These are phyloP conservation scores for Aspergillus baeticus DNA, from an alignment of 495 filamentous ascomycete genomes.

Conservation along the genomic window DNA sequence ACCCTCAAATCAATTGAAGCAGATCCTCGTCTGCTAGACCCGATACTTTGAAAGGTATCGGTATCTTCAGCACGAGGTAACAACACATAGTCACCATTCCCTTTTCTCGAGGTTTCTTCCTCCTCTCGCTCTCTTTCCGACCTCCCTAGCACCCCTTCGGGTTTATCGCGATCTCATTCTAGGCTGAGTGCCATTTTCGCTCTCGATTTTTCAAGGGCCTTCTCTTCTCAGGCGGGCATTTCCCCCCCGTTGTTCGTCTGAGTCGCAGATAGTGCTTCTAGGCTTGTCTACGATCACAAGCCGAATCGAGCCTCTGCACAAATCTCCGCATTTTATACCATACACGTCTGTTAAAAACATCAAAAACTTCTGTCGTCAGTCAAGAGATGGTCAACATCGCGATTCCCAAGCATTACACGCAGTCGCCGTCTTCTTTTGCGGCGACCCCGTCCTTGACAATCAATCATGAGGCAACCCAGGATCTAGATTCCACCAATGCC, in stretches of 20 bases:
- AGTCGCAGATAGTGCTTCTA: conserved; percentile 67
- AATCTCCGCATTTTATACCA: background rate
- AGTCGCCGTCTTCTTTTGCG: conserved; percentile 71
- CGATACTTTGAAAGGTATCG: conserved; percentile 90
- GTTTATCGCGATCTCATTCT: conserved; percentile 32
- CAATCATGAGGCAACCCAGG: conserved; percentile 91
- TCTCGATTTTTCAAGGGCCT: conserved; percentile 70
- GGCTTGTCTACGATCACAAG: conserved; percentile 36
- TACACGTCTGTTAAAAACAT: background rate
- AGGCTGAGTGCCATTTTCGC: conserved; percentile 61
- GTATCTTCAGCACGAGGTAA: conserved; percentile 72
- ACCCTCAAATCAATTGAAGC: conserved; percentile 30
- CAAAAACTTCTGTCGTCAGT: conserved; percentile 12
- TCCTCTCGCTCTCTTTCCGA: conserved; percentile 71
- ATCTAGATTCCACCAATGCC: conserved; percentile 93
- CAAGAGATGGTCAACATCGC: conserved; percentile 78
- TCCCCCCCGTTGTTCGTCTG: conserved; percentile 79
- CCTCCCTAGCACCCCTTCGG: conserved; percentile 76
- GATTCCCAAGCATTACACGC: conserved; percentile 75
- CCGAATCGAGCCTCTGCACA: conserved; percentile 26
- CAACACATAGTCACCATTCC: conserved; percentile 79
- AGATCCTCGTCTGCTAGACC: conserved; percentile 86
- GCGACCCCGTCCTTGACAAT: conserved; percentile 89
- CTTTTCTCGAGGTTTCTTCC: conserved; percentile 75
- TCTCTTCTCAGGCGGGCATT: conserved; percentile 87